Evolutionary conservation across 2,329 filamentous ascomycete species (phyloP).

Genomic region (Verticillium nubilum): DNA sequence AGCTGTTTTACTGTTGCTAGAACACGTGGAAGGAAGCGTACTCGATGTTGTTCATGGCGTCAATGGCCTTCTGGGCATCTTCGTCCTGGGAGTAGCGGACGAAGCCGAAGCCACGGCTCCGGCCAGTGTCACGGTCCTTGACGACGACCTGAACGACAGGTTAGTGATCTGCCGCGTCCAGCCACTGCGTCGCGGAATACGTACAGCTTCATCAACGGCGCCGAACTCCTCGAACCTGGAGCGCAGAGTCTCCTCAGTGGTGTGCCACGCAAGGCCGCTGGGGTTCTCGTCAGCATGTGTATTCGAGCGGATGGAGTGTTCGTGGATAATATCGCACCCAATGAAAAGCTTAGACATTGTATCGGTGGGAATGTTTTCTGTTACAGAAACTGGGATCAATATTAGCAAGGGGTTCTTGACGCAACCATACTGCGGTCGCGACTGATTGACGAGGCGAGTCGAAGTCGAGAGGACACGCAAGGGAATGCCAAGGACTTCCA

Average conservation of each 20-base stretch:
- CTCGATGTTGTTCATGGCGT: slow-evolving; percentile 84
- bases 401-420: neutral
- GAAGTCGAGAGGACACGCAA: neutral
- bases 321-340: slow-evolving; percentile 57
- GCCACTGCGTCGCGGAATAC: slow-evolving; percentile 30
- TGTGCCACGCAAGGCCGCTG: slow-evolving; percentile 98
- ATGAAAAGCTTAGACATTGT: slow-evolving; percentile 93
- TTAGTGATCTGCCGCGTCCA: neutral
- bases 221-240: slow-evolving; percentile 92
- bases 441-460: neutral
- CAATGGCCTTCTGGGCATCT: slow-evolving; percentile 73
- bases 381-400: neutral
- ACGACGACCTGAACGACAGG: slow-evolving; percentile 70
- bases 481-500: neutral
- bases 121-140: slow-evolving; percentile 93
- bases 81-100: slow-evolving; percentile 77
- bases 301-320: neutral
- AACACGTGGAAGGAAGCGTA: slow-evolving; percentile 39
- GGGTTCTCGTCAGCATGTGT: slow-evolving; percentile 7
- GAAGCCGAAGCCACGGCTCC: slow-evolving; percentile 96
- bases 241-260: slow-evolving; percentile 80
- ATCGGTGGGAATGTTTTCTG: slow-evolving; percentile 7
- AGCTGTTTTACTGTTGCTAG: neutral
- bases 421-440: neutral
- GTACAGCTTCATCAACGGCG: slow-evolving; percentile 87